phyloP scores from a whole-genome alignment of 2,329 filamentous ascomycete species.

The Neonectria sp. region DNA sequence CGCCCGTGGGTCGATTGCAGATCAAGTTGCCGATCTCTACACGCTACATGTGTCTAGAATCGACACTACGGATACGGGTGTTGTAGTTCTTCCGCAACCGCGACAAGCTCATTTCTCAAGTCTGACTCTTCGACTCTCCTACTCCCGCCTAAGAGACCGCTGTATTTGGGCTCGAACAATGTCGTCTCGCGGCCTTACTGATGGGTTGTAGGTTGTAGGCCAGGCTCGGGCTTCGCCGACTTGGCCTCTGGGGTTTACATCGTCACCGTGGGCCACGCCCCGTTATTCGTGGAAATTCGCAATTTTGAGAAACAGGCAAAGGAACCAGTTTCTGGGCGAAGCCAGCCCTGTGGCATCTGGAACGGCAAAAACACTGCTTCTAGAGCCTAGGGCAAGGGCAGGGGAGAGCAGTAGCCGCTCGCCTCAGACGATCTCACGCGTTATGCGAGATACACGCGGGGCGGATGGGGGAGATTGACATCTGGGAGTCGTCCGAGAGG shows the following conservation, averaged over 20 bases:
- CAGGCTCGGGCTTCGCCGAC: neutral
- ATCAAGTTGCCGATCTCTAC: constrained; percentile 9
- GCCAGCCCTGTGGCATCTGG: neutral
- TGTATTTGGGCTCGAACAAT: neutral
- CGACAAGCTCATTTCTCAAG: neutral
- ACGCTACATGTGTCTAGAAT: neutral
- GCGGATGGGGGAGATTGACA: constrained; percentile 8
- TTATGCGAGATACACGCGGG: constrained; percentile 31
- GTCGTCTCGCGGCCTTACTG: neutral
- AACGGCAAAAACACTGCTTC: neutral
- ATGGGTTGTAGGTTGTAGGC: neutral
- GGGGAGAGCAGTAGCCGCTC: neutral
- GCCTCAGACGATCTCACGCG: constrained; percentile 23
- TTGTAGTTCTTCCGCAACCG: neutral
- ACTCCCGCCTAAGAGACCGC: neutral
- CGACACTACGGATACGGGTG: neutral
- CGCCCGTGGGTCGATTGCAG: constrained; percentile 3
- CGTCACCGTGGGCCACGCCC: neutral
- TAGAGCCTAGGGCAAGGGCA: constrained; percentile 11
- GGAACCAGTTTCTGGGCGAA: neutral
- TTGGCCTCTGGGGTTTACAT: neutral
- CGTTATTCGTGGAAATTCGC: constrained; percentile 10
- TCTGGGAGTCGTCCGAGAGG: constrained; percentile 10
- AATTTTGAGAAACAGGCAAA: constrained; percentile 11
- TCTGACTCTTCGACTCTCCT: no score